A percentile compares a stretch with the other conserved stretches of the same genome.
These are phyloP conservation scores for Cyclocybe cylindracea DNA, from an alignment of 768 basidiomycete genomes.

Conservation along the genomic window DNA sequence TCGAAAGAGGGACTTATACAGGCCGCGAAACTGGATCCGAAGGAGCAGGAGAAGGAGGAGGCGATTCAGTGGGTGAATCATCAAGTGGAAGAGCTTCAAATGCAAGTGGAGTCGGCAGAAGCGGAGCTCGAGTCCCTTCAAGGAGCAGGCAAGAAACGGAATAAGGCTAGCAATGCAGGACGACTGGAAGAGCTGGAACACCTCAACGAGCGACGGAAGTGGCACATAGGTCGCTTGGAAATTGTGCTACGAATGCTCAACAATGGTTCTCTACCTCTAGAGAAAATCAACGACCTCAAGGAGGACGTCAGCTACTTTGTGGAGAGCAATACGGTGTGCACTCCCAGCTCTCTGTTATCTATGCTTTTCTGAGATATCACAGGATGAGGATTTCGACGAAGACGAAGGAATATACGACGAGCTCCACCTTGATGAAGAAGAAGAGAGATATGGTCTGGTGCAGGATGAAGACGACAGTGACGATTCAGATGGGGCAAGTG, in stretches of 20 bases:
- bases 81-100: slow-evolving; percentile 87
- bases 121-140: slow-evolving; percentile 91
- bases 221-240: slow-evolving; percentile 93
- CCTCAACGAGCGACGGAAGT: slow-evolving; percentile 91
- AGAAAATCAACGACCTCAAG: slow-evolving; percentile 79
- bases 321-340: slow-evolving; percentile 87
- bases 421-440: slow-evolving; percentile 94
- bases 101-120: slow-evolving; percentile 93
- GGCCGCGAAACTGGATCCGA: slow-evolving; percentile 92
- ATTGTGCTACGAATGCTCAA: slow-evolving; percentile 91
- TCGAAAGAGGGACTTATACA: slow-evolving; percentile 98
- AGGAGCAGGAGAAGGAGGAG: slow-evolving; percentile 95
- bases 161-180: slow-evolving; percentile 66
- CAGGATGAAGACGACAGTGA: slow-evolving; percentile 80
- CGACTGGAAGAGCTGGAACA: slow-evolving; percentile 83
- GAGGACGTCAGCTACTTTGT: slow-evolving; percentile 98
- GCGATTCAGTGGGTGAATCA: slow-evolving; percentile 83
- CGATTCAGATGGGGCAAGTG: slow-evolving; percentile 72
- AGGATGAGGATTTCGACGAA: slow-evolving; percentile 98
- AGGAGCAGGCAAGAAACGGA: slow-evolving; percentile 82
- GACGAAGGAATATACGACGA: slow-evolving; percentile 98
- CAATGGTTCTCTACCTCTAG: slow-evolving; percentile 85
- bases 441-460: slow-evolving; percentile 86
- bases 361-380: slow-evolving; percentile 6
- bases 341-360: neutral